Evolutionary conservation across 331 rosid species (phyloP).

Genomic region (Arachis monticola): DNA sequence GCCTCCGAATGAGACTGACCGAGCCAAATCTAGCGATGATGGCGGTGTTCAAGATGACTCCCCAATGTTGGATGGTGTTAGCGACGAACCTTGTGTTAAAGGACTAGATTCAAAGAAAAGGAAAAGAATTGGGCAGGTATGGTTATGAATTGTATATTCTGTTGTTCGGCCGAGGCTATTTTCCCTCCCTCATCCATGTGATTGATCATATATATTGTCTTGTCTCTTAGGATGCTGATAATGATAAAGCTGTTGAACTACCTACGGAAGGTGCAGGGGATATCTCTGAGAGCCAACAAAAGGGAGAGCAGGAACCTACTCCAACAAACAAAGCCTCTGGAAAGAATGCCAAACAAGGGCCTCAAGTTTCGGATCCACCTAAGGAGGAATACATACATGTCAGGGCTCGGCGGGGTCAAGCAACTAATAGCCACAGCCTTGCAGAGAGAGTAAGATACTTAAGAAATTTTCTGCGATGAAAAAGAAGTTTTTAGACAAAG

Average conservation of each 20-base stretch:
- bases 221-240: constrained; percentile 63
- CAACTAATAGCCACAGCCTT: constrained; percentile 54
- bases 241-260: constrained; percentile 54
- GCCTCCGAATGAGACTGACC: constrained; percentile 66
- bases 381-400: constrained; percentile 93
- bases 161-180: constrained; percentile 11
- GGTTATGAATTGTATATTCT: constrained; percentile 35
- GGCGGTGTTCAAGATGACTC: constrained; percentile 55
- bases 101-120: constrained; percentile 71
- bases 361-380: constrained; percentile 75
- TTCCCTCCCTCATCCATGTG: constrained; percentile 2
- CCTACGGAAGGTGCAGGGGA: constrained; percentile 59
- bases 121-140: constrained; percentile 82
- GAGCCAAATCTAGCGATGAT: constrained; percentile 63
- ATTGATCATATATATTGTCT: constrained; percentile 1
- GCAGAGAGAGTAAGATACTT: constrained; percentile 64
- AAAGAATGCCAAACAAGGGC: constrained; percentile 70
- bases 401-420: constrained; percentile 97
- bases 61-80: constrained; percentile 57
- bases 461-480: constrained; percentile 1
- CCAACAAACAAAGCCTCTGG: constrained; percentile 55
- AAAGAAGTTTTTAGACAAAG: constrained; percentile 5
- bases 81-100: constrained; percentile 57
- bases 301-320: constrained; percentile 60
- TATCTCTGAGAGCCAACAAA: constrained; percentile 53